Conservation (phyloP, 2,329 filamentous ascomycete genomes). For the Hortaea werneckii region DNA sequence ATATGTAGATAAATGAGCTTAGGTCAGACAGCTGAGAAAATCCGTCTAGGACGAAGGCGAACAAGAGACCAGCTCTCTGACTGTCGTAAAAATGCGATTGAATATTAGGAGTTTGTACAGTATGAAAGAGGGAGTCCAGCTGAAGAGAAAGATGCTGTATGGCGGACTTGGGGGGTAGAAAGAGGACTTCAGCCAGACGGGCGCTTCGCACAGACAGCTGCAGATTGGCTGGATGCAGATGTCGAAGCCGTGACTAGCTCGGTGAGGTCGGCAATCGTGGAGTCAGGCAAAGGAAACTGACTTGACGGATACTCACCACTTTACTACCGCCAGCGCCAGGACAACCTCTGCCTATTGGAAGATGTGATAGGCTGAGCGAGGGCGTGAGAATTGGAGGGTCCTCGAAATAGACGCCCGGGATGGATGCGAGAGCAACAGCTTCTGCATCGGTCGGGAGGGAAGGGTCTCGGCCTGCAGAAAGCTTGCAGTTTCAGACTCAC, state of each 20-base stretch:
- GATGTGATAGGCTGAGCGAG: slow-evolving; percentile 7
- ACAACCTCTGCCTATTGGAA: not conserved
- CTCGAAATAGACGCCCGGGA: slow-evolving; percentile 6
- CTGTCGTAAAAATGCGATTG: slow-evolving; percentile 5
- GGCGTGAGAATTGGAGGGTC: not conserved
- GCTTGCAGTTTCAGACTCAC: too few relatives aligned
- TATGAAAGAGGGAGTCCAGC: slow-evolving; percentile 8
- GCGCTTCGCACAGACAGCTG: slow-evolving; percentile 16
- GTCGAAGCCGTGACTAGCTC: not conserved
- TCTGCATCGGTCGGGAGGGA: not conserved
- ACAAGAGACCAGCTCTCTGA: slow-evolving; percentile 24
- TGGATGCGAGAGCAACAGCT: slow-evolving; percentile 2
- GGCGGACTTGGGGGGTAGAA: slow-evolving; percentile 3
- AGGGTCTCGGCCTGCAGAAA: too few relatives aligned
- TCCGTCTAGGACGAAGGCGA: slow-evolving; percentile 12
- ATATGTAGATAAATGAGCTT: slow-evolving; percentile 18
- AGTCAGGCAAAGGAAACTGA: not conserved
- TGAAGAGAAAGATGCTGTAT: slow-evolving; percentile 8
- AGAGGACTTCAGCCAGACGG: slow-evolving; percentile 11
- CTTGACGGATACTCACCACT: slow-evolving; percentile 4
- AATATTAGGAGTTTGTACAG: slow-evolving; percentile 7
- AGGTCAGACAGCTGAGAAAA: slow-evolving; percentile 18
- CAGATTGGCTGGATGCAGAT: slow-evolving; percentile 5
- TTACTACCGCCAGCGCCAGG: not conserved
- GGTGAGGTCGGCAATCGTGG: not conserved